phyloP scores from a whole-genome alignment of 2,329 filamentous ascomycete genomes.

The Cryphonectria japonica region DNA sequence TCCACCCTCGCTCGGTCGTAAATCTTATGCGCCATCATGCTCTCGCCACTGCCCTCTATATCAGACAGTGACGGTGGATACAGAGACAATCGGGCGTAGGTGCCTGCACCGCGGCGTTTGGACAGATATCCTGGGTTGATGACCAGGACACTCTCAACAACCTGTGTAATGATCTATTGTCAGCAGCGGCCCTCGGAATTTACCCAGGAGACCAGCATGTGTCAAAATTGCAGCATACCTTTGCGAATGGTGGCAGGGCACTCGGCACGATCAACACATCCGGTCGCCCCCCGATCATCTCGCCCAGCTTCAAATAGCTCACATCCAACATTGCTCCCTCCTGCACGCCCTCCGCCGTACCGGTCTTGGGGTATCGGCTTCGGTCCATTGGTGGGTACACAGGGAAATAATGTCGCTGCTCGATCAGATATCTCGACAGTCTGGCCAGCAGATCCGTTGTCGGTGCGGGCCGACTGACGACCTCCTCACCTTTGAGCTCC shows the following conservation, averaged over 20 bases:
- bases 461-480: constrained; percentile 59
- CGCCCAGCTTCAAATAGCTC: constrained; percentile 83
- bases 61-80: constrained; percentile 65
- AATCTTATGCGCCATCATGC: constrained; percentile 72
- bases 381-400: constrained; percentile 81
- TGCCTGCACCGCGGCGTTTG: constrained; percentile 82
- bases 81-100: constrained; percentile 79
- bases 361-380: constrained; percentile 66
- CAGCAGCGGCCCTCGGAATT: constrained; percentile 9
- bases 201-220: not conserved
- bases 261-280: constrained; percentile 86
- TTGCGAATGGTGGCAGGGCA: constrained; percentile 82
- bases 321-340: constrained; percentile 82
- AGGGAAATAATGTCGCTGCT: constrained; percentile 90
- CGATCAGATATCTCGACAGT: constrained; percentile 76
- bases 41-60: constrained; percentile 58
- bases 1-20: constrained; percentile 86
- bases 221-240: constrained; percentile 59
- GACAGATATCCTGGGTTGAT: constrained; percentile 90
- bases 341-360: constrained; percentile 60
- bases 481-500: constrained; percentile 77
- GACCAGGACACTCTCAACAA: constrained; percentile 85
- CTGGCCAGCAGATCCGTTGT: constrained; percentile 69
- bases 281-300: constrained; percentile 84
- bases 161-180: constrained; percentile 53